These are phyloP conservation scores for Helicocarpus griseus DNA, from an alignment of 2,329 filamentous ascomycete species.

Conservation along the genomic window DNA sequence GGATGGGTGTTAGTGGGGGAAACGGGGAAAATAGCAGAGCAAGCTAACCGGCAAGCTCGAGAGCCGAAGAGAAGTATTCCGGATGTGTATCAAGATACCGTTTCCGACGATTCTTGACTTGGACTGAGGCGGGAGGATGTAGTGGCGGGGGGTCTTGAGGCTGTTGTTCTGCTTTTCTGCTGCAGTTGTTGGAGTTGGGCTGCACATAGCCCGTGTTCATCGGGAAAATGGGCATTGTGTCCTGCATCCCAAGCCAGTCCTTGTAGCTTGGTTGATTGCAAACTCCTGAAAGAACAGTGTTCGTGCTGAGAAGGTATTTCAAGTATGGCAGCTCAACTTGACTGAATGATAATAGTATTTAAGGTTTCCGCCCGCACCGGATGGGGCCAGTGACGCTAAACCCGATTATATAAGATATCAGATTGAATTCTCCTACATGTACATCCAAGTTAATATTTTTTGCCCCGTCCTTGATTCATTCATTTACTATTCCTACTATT, in stretches of 20 bases:
- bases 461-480: too few relatives aligned
- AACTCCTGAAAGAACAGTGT: background rate
- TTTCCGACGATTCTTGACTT: constrained; percentile 64
- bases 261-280: too few relatives aligned
- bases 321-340: too few relatives aligned
- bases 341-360: background rate
- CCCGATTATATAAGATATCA: background rate
- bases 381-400: background rate
- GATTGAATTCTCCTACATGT: background rate
- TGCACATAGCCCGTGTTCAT: constrained; percentile 20
- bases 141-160: constrained; percentile 5
- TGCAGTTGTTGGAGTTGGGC: constrained; percentile 5
- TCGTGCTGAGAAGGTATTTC: too few relatives aligned
- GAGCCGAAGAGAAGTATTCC: constrained; percentile 57
- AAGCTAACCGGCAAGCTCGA: constrained; percentile 51
- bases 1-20: background rate
- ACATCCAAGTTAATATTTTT: background rate
- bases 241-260: background rate
- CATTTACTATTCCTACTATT: too few relatives aligned
- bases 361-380: too few relatives aligned
- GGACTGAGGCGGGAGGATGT: constrained; percentile 36
- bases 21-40: constrained; percentile 12
- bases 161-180: constrained; percentile 5
- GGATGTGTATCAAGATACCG: constrained; percentile 65
- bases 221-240: constrained; percentile 29